Conservation (phyloP, 73 alveolate genomes). For the Effrenium voratum region DNA sequence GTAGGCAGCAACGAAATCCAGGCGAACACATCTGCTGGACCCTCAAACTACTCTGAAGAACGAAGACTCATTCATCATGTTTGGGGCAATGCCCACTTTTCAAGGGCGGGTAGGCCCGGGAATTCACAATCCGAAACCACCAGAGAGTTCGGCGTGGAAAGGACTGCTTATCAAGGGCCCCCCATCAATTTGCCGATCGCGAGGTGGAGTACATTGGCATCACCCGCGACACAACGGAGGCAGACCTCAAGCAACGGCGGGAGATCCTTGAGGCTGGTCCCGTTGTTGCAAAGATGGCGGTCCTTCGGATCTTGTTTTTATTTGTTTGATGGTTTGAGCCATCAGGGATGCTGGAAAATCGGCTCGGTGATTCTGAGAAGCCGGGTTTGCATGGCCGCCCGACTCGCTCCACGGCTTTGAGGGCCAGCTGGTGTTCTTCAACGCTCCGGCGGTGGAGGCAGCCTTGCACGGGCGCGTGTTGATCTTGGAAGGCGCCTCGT, state of each 20-base stretch:
- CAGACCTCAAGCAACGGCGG: constrained; percentile 60
- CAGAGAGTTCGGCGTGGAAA: too few relatives aligned
- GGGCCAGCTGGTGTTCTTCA: constrained; percentile 41
- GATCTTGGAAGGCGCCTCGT: constrained; percentile 59
- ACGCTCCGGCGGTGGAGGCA: constrained; percentile 66
- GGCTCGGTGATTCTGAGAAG: neutral
- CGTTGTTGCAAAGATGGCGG: neutral
- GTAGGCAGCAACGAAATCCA: too few relatives aligned
- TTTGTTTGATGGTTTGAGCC: neutral
- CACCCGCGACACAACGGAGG: constrained; percentile 80
- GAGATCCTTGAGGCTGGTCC: constrained; percentile 9
- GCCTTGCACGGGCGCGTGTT: constrained; percentile 69
- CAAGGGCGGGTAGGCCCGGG: too few relatives aligned
- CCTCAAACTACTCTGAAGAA: too few relatives aligned
- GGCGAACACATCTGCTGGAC: too few relatives aligned
- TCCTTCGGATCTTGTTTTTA: neutral
- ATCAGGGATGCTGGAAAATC: neutral
- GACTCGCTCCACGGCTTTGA: neutral
- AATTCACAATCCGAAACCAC: too few relatives aligned
- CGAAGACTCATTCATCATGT: too few relatives aligned
- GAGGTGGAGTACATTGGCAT: constrained; percentile 83
- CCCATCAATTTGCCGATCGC: too few relatives aligned
- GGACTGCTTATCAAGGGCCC: too few relatives aligned
- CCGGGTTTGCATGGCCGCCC: neutral
- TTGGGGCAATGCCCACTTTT: too few relatives aligned